phyloP scores from a whole-genome alignment of 2,329 filamentous ascomycete genomes.

The Penicillium sp. region DNA sequence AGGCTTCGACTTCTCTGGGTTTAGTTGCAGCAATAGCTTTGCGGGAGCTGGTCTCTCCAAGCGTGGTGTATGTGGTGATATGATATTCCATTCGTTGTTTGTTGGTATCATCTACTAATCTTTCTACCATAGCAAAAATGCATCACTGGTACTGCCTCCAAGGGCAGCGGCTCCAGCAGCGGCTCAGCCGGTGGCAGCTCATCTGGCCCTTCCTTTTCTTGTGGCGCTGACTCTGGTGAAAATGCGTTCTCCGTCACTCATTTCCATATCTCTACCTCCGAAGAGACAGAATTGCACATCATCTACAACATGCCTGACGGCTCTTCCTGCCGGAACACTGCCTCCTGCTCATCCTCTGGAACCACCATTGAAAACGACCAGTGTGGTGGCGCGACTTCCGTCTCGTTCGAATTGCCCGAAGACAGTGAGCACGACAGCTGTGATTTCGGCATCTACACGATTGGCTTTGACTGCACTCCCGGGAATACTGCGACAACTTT shows the following conservation, averaged over 20 bases:
- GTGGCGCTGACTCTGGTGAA: conserved; percentile 56
- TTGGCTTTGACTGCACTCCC: conserved; percentile 35
- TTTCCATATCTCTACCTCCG: conserved; percentile 73
- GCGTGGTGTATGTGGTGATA: conserved; percentile 51
- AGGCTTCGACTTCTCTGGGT: conserved; percentile 75
- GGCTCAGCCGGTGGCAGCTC: conserved; percentile 18
- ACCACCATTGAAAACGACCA: conserved; percentile 78
- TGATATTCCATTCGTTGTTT: background rate
- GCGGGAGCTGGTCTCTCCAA: conserved; percentile 32
- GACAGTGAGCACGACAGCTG: conserved; percentile 63
- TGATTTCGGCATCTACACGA: conserved; percentile 61
- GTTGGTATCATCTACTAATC: conserved; percentile 12
- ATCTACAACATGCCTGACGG: conserved; percentile 86
- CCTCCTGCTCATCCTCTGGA: conserved; percentile 68
- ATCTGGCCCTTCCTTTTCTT: conserved; percentile 64
- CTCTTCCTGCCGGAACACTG: conserved; percentile 77
- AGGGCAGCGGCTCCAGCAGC: conserved; percentile 49
- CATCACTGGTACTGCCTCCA: conserved; percentile 54
- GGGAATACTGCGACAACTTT: conserved; percentile 13
- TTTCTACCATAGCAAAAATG: conserved; percentile 53
- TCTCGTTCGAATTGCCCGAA: conserved; percentile 69
- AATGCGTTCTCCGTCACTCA: conserved; percentile 73
- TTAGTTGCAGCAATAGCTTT: conserved; percentile 67
- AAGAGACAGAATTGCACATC: conserved; percentile 80
- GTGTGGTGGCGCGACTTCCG: conserved; percentile 87